Base-by-base conservation (phyloP, 768 basidiomycete species). In the Chalciporus piperatus region DNA sequence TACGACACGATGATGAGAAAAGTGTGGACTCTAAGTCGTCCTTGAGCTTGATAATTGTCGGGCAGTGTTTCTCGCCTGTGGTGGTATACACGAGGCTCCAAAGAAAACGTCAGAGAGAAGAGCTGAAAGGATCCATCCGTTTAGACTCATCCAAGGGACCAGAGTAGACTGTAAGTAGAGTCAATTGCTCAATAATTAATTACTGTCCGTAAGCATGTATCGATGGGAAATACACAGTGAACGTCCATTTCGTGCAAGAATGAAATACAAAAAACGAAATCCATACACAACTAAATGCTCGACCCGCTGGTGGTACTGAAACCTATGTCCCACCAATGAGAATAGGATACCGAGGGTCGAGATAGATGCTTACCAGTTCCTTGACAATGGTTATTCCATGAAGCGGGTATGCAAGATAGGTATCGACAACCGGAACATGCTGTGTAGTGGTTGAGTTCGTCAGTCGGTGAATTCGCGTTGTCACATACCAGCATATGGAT, bases 391-490 rank as follows among this genome's bases (percentile, higher is more conserved):
- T 86, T 81, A 55, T 90, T 92, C 1, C 79, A 70, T 30, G 75
- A 68, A 7, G 85, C 87, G 1, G 94, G 95, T 66, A 95, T 83
- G 60, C 95, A 97, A 2, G 91, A 93, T 5, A 97, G 72, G 67
- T 91, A 97, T 45, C 91, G 82, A 66, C 94, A 97, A 57, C 93
- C 88, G 47, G 84, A 76, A 66, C 91, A 93, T 25, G 91, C 92
- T 91, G 46, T 30, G 19, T 9, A 49, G 27, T 48, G 37, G 47
- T 56, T 44, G 40, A 40, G 40, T 37, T 14, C 27, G 12, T 30
- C 32, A 22, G 23, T 51, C 27, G 49, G 44, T 45, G 41, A 11
- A 32, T 11, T 11, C 16, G 27, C 25, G 13, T 12, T 40, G 52
- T 52, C 33, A 54, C 80, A 53, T 73, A 83, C 92, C 91, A 12